Evolutionary conservation across 2,329 filamentous ascomycete genomes (phyloP).

Genomic region (Aureobasidium sp.): DNA sequence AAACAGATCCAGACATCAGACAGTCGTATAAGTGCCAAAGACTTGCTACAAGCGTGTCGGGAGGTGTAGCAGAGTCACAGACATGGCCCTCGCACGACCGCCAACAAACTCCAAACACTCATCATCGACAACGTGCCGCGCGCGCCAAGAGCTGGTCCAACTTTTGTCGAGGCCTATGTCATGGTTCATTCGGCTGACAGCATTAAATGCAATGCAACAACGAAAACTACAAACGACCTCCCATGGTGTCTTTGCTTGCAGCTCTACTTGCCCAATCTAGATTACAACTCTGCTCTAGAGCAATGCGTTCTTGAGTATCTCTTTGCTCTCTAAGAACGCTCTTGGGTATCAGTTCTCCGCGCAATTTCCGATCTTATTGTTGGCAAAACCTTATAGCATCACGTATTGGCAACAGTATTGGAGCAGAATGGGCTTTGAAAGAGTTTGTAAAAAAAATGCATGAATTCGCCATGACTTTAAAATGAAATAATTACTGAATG

Average conservation of each 20-base stretch:
- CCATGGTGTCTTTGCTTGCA: background rate
- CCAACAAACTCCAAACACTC: slow-evolving; percentile 19
- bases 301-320: background rate
- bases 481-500: slow-evolving; percentile 21
- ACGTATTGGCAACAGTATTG: background rate
- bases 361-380: slow-evolving; percentile 1
- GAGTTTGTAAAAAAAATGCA: slow-evolving; percentile 4
- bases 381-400: background rate
- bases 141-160: too few species aligned
- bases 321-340: background rate
- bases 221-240: background rate
- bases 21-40: background rate
- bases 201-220: background rate
- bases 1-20: slow-evolving; percentile 8
- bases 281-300: background rate
- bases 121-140: slow-evolving; percentile 13
- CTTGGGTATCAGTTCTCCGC: background rate
- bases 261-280: background rate
- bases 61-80: background rate
- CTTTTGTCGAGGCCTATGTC: background rate
- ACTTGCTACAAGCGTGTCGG: background rate
- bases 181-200: background rate
- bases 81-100: background rate
- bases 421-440: background rate
- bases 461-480: slow-evolving; percentile 20